phyloP scores from a whole-genome alignment of 202 grass and related monocot genomes.

The Eragrostis tef region DNA sequence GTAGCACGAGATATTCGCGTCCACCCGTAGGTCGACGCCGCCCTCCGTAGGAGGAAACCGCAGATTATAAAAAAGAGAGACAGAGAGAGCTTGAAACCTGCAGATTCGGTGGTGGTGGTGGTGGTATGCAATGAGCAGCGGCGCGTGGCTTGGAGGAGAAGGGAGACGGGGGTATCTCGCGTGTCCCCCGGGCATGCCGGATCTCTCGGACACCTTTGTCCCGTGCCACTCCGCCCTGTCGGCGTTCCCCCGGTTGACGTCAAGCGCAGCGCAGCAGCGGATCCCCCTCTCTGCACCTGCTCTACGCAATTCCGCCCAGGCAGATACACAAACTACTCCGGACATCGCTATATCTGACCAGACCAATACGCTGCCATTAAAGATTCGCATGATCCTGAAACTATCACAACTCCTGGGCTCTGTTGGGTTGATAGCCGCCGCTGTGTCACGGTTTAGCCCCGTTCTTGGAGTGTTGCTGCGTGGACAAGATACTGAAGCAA shows the following conservation, averaged over 20 bases:
- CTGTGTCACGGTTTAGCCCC: not conserved
- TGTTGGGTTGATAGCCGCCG: not conserved
- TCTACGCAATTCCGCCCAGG: not conserved
- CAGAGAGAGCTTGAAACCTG: not conserved
- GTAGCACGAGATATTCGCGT: slow-evolving; percentile 38
- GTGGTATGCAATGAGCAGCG: not conserved
- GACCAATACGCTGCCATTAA: not conserved
- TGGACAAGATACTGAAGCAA: not conserved
- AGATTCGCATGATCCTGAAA: not conserved
- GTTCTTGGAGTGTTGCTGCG: not conserved
- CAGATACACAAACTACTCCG: not conserved
- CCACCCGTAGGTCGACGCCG: not conserved
- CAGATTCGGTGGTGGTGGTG: slow-evolving; percentile 25
- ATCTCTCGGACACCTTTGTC: slow-evolving; percentile 52
- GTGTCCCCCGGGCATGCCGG: slow-evolving; percentile 29
- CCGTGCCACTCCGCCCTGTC: slow-evolving; percentile 29
- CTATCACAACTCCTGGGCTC: too few species aligned
- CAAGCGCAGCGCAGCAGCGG: not conserved
- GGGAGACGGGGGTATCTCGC: slow-evolving; percentile 20
- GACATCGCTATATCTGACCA: not conserved
- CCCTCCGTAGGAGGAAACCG: not conserved
- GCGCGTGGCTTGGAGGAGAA: slow-evolving; percentile 43
- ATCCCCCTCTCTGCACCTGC: not conserved
- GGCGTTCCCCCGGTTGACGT: not conserved
- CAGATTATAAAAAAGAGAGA: too few species aligned